Percentiles rank a stretch among this genome's conserved stretches.
Conservation (phyloP, 2,329 filamentous ascomycete species). For the Achaetomium macrosporum region DNA sequence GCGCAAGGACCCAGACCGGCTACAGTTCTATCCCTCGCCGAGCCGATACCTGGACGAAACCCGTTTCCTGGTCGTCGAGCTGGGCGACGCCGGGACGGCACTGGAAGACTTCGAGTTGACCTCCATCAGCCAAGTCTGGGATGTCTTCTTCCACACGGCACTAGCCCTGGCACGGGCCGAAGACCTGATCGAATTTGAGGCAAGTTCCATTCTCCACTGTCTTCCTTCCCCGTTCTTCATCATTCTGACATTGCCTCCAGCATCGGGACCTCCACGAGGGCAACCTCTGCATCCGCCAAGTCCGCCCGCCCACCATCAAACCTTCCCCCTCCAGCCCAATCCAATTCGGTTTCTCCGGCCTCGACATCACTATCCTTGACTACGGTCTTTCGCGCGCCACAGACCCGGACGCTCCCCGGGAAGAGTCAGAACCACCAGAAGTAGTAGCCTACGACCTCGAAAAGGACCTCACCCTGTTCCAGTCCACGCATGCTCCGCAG, state of each 20-base stretch:
- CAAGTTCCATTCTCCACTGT: slow-evolving; percentile 27
- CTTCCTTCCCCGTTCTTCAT: not conserved
- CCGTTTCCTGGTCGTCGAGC: slow-evolving; percentile 55
- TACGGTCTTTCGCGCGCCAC: slow-evolving; percentile 59
- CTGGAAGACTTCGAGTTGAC: slow-evolving; percentile 53
- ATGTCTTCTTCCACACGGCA: slow-evolving; percentile 55
- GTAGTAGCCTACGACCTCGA: slow-evolving; percentile 50
- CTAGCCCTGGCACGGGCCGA: slow-evolving; percentile 57
- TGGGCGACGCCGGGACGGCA: slow-evolving; percentile 56
- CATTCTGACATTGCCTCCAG: slow-evolving; percentile 29
- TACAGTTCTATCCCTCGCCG: slow-evolving; percentile 58
- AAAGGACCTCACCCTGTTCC: slow-evolving; percentile 53
- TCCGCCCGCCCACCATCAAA: slow-evolving; percentile 28
- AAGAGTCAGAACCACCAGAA: not conserved
- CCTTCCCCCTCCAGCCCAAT: slow-evolving; percentile 24
- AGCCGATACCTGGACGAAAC: slow-evolving; percentile 53
- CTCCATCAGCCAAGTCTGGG: slow-evolving; percentile 51
- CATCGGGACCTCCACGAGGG: slow-evolving; percentile 62
- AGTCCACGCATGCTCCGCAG: slow-evolving; percentile 53
- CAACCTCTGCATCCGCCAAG: slow-evolving; percentile 53
- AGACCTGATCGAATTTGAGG: slow-evolving; percentile 54
- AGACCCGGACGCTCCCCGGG: slow-evolving; percentile 24
- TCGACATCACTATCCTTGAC: slow-evolving; percentile 60
- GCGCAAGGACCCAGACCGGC: slow-evolving; percentile 48
- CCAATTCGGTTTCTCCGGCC: slow-evolving; percentile 53